Evolutionary conservation across 2,329 filamentous ascomycete species (phyloP), one percentile per base, ranked within the genome.

Genomic region (Gyromitra esculenta): DNA sequence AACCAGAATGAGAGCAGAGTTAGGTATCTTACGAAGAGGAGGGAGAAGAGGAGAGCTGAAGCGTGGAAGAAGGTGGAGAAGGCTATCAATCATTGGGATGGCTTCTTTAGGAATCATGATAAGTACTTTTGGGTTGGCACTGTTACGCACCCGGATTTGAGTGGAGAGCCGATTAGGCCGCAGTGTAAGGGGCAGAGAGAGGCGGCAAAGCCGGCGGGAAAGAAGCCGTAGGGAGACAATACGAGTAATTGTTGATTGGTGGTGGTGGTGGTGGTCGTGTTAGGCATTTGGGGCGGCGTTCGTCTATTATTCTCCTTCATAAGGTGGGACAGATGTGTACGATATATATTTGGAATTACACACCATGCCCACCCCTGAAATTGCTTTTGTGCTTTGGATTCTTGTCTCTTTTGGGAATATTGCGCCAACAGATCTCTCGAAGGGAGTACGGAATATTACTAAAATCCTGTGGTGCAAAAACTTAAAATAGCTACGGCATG

Each of bases 61-160:
- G 95, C 94, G 31, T 86, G 85, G 83, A 85, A 87, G 79, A 88
- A 89, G 83, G 91, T 93, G 1, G 83, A 89, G 76, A 88, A 89
- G 25, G 89, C 89, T 11, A 86, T 99, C 73, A 86, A 88, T 82
- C 91, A 95, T 83, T 98, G 94, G 96, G 89, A 91, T 76, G 86
- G 88, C 66, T 93, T 98, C 85, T 98, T 97, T 82, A 87, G 84
- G 74, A 91, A 91, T 72, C 92, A 89, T 82, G 88, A 91, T 82
- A 93, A 93, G 85, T 98, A 98, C 84, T 88, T 89, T 78, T 88
- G 89, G 84, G 92, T 96, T 3, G 96, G 96, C 2, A 88, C 87
- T 82, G 88, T 98, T 13, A 87, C 89, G 83, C 84, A 85, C 79
- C 86, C 89, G 76, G 87, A 88, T 75, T 86, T 90, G 82, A 87